Percentiles rank a stretch among this genome's conserved stretches.
Evolutionary conservation across 176 grass and related monocot species (phyloP).

Genomic region (Oryza officinalis): DNA sequence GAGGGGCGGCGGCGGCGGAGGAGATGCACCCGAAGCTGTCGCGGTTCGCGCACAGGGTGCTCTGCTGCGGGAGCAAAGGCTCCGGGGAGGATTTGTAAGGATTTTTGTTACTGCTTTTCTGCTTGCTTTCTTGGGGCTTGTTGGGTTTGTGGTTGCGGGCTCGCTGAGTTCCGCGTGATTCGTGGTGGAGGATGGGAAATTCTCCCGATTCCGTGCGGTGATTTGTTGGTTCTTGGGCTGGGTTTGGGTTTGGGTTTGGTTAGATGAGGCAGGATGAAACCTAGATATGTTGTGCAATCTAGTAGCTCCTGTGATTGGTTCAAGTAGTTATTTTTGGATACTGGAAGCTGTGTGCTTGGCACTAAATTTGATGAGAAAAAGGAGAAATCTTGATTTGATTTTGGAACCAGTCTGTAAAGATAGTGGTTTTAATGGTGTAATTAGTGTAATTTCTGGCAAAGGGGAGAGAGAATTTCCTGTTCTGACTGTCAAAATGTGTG

Average conservation of each 20-base stretch:
- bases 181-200: not conserved
- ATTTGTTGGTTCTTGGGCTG: not conserved
- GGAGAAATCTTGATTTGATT: not conserved
- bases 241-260: not conserved
- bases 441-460: not conserved
- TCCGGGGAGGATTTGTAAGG: conserved; percentile 54
- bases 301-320: not conserved
- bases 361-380: not conserved
- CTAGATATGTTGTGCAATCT: not conserved
- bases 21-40: conserved; percentile 56
- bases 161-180: not conserved
- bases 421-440: not conserved
- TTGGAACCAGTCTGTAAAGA: not conserved
- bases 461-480: not conserved
- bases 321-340: not conserved
- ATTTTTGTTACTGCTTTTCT: no score
- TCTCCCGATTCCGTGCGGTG: not conserved
- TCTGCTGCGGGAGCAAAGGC: conserved; percentile 50
- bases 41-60: conserved; percentile 52
- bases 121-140: not conserved
- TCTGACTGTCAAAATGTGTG: not conserved
- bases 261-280: not conserved
- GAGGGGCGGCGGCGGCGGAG: not conserved
- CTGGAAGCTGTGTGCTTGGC: not conserved
- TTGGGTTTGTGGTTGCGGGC: not conserved